A percentile compares a stretch with the other conserved stretches of the same genome.
Evolutionary conservation across 2,329 filamentous ascomycete species (phyloP).

Genomic region (Polytolypa hystricis): DNA sequence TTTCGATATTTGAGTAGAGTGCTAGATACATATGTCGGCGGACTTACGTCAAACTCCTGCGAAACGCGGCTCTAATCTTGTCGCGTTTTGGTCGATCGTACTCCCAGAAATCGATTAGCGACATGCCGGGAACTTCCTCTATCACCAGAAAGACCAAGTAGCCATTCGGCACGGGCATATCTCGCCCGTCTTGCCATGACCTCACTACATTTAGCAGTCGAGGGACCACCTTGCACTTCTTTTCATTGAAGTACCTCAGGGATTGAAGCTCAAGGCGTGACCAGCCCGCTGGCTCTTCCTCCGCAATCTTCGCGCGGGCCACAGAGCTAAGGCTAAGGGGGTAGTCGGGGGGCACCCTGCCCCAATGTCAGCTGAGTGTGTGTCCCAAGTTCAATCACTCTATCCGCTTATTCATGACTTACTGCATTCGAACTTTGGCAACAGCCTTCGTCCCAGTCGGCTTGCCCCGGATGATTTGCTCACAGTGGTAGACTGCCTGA

Average conservation of each 20-base stretch:
- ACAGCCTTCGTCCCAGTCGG: neutral
- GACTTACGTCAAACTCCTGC: neutral
- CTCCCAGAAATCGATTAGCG: neutral
- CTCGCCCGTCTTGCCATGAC: neutral
- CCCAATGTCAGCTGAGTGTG: too few relatives aligned
- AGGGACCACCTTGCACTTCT: neutral
- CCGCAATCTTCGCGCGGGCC: neutral
- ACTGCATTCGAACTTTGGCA: slow-evolving; percentile 3
- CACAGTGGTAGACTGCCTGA: slow-evolving; percentile 2
- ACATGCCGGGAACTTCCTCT: neutral
- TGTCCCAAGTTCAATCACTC: too few relatives aligned
- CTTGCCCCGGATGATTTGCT: neutral
- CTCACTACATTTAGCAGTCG: neutral
- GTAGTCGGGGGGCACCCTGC: neutral
- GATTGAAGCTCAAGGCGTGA: neutral
- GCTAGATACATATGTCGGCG: too few relatives aligned
- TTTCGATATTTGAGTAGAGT: too few relatives aligned
- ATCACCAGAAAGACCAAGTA: slow-evolving; percentile 1
- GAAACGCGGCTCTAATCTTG: neutral
- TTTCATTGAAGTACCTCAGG: neutral
- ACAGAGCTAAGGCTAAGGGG: neutral
- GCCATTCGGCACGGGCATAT: neutral
- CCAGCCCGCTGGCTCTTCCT: neutral
- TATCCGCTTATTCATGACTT: neutral
- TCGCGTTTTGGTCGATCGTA: slow-evolving; percentile 1